phyloP scores from a whole-genome alignment of 2,329 filamentous ascomycete species.

The Ambrosiella xylebori region DNA sequence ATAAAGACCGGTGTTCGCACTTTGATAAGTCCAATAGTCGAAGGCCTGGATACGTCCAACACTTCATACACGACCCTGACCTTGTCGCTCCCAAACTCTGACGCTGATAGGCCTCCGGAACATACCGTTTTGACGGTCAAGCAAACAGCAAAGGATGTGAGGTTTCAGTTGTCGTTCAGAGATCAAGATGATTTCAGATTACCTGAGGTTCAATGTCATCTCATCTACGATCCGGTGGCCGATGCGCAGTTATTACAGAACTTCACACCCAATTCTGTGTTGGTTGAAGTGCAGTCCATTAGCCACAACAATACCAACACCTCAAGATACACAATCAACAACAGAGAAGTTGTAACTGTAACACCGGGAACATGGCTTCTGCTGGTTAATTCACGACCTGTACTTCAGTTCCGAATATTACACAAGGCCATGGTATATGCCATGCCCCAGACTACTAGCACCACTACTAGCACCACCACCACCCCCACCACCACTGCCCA shows the following conservation, averaged over 20 bases:
- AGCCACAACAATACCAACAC: neutral
- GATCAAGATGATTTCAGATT: neutral
- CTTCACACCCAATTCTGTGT: neutral
- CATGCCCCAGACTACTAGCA: neutral
- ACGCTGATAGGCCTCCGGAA: neutral
- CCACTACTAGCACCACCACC: neutral
- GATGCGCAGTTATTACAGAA: neutral
- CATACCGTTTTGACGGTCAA: neutral
- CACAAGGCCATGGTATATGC: neutral
- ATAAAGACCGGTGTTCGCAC: neutral
- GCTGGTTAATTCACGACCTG: neutral
- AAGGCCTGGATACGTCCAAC: neutral
- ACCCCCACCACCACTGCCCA: neutral
- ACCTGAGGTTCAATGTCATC: neutral
- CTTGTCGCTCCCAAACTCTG: neutral
- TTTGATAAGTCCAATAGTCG: neutral
- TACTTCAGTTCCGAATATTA: neutral
- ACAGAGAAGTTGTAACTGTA: neutral
- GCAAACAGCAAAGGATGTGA: neutral
- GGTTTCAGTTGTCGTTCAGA: neutral
- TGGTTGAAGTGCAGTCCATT: neutral
- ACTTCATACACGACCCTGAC: neutral
- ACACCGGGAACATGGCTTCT: neutral
- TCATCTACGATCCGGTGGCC: neutral
- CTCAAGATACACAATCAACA: neutral